phyloP scores from a whole-genome alignment of 106 monocot genomes.

The Phalaenopsis equestris region DNA sequence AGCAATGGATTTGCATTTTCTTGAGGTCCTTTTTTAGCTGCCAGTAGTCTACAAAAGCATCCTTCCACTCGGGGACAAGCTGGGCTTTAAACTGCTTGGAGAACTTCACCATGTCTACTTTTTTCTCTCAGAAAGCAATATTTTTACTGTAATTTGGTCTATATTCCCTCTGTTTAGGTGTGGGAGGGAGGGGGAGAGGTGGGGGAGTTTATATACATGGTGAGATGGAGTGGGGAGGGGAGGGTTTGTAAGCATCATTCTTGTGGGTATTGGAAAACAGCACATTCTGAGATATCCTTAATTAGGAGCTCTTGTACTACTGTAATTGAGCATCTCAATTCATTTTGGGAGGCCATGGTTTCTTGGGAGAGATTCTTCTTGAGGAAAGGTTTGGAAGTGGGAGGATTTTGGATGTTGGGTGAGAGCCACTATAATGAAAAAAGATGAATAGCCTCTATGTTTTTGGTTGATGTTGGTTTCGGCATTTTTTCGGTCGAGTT shows the following conservation, averaged over 20 bases:
- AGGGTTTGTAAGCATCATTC: slow-evolving; percentile 18
- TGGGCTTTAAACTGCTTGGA: slow-evolving; percentile 96
- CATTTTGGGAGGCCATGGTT: slow-evolving; percentile 19
- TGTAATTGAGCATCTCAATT: slow-evolving; percentile 15
- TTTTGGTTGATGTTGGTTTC: neutral
- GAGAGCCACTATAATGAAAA: neutral
- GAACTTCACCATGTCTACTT: slow-evolving; percentile 79
- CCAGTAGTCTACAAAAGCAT: slow-evolving; percentile 96
- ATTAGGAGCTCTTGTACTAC: slow-evolving; percentile 9
- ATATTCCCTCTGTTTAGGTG: too few species aligned
- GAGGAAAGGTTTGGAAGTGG: neutral
- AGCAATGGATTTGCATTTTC: slow-evolving; percentile 44
- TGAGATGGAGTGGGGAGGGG: slow-evolving; percentile 6
- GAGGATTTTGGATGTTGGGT: slow-evolving; percentile 5
- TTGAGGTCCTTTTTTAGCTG: slow-evolving; percentile 90
- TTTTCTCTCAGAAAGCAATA: neutral
- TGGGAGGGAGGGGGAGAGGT: slow-evolving; percentile 11
- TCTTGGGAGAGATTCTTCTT: slow-evolving; percentile 19
- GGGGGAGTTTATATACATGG: slow-evolving; percentile 28
- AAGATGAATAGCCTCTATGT: neutral
- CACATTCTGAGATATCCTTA: slow-evolving; percentile 81
- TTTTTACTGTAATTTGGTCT: neutral
- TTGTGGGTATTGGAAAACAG: slow-evolving; percentile 39
- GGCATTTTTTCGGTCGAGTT: neutral
- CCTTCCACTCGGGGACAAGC: slow-evolving; percentile 98